Evolutionary conservation across 306 rosid genomes (phyloP).

Genomic region (Acacia melanoxylon): DNA sequence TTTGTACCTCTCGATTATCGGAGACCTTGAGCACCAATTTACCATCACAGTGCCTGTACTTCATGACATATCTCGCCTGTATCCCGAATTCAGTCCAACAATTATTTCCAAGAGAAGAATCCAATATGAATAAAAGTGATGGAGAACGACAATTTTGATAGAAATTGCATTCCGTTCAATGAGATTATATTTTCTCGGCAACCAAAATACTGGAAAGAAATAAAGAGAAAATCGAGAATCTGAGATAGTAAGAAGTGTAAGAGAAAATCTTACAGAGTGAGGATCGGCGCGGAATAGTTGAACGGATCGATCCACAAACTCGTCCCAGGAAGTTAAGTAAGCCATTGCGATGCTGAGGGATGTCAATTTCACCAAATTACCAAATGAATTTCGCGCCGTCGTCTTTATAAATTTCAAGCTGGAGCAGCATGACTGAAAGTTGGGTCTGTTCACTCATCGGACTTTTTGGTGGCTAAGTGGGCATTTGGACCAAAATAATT

Average conservation of each 20-base stretch:
- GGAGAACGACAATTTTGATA: not conserved
- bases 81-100: slow-evolving; percentile 29
- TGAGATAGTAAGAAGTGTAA: not conserved
- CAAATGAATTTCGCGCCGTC: not conserved
- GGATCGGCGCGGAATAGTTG: slow-evolving; percentile 81
- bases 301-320: slow-evolving; percentile 68
- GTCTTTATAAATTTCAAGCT: slow-evolving; percentile 29
- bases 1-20: slow-evolving; percentile 61
- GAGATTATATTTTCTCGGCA: slow-evolving; percentile 18
- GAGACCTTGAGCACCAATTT: slow-evolving; percentile 81
- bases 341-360: slow-evolving; percentile 42
- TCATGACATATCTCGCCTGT: slow-evolving; percentile 75
- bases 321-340: slow-evolving; percentile 65
- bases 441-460: not conserved
- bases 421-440: not conserved
- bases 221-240: not conserved
- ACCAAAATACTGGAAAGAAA: not conserved
- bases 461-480: not conserved
- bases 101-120: not conserved
- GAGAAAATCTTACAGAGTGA: slow-evolving; percentile 48
- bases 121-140: not conserved
- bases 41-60: slow-evolving; percentile 82
- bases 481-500: not conserved
- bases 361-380: not conserved
- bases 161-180: not conserved